Conservation (phyloP, 805 yeast species). For the Suhomyces sp. region DNA sequence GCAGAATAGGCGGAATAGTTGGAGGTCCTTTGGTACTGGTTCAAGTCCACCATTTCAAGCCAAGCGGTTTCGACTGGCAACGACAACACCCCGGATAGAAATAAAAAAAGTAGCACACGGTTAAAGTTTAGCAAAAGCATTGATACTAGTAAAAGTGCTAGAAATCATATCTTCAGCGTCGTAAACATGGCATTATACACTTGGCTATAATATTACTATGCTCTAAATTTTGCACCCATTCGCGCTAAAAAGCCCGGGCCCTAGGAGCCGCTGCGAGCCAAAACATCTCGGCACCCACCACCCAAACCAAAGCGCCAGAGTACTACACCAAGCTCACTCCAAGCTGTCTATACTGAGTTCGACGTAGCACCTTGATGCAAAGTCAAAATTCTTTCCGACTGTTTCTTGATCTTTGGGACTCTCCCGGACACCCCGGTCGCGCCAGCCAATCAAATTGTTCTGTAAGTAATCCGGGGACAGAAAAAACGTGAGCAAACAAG, state of each 20-base stretch:
- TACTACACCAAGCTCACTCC: background rate
- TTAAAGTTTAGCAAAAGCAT: background rate
- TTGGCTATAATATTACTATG: background rate
- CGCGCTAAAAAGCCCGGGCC: background rate
- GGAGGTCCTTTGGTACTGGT: background rate
- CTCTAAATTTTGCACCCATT: background rate
- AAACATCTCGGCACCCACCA: background rate
- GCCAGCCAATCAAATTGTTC: conserved; percentile 9
- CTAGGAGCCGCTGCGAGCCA: background rate
- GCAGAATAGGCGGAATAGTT: background rate
- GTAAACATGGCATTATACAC: background rate
- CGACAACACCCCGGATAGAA: background rate
- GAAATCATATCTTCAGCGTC: no score
- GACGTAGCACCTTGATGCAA: no score
- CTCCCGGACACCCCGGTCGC: background rate
- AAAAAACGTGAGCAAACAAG: conserved; percentile 5
- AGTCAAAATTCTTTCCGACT: no score
- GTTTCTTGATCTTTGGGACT: background rate
- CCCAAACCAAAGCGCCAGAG: background rate
- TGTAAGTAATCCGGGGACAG: conserved; percentile 13
- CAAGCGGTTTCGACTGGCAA: background rate
- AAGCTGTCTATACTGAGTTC: background rate
- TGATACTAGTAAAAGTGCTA: no score
- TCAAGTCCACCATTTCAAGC: background rate
- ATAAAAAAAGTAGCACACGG: background rate